Conservation (phyloP, 305 asterid genomes). For the Rubia balearica region DNA sequence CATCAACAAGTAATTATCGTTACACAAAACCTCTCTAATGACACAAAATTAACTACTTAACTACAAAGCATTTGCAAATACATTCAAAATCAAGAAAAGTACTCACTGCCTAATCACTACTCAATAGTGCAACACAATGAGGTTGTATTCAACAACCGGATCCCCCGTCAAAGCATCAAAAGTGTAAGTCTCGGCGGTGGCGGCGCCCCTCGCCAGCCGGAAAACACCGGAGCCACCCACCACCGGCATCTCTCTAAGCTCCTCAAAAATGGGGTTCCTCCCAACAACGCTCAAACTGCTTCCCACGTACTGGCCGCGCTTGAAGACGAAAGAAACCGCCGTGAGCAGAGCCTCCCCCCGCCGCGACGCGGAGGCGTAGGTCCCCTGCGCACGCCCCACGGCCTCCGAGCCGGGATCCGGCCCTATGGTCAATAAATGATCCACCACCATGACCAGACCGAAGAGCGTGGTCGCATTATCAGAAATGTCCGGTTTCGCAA, state of each 20-base stretch:
- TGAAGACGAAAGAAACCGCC: not conserved
- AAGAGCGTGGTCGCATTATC: not conserved
- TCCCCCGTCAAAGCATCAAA: slow-evolving; percentile 9
- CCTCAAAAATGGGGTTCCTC: slow-evolving; percentile 4
- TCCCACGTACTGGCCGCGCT: slow-evolving; percentile 22
- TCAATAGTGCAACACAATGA: slow-evolving; percentile 5
- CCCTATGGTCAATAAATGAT: not conserved
- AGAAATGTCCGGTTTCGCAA: not conserved
- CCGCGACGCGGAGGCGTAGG: not conserved
- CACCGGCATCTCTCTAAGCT: slow-evolving; percentile 25
- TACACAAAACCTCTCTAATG: too few relatives aligned
- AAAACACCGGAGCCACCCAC: slow-evolving; percentile 30
- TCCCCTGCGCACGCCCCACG: not conserved
- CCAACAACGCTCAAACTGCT: slow-evolving; percentile 28
- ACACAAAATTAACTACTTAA: too few relatives aligned
- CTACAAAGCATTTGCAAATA: too few relatives aligned
- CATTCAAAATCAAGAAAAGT: too few relatives aligned
- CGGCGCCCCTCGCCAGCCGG: slow-evolving; percentile 27
- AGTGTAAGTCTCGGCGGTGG: slow-evolving; percentile 21
- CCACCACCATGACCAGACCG: slow-evolving; percentile 10
- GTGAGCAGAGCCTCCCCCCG: not conserved
- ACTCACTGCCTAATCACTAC: not conserved
- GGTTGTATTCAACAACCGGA: slow-evolving; percentile 25
- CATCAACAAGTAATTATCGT: too few relatives aligned
- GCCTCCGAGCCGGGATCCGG: not conserved